A percentile compares a stretch with the other conserved stretches of the same genome.
Conservation (phyloP, 2,329 filamentous ascomycete species). For the Lecanicillium sp. region DNA sequence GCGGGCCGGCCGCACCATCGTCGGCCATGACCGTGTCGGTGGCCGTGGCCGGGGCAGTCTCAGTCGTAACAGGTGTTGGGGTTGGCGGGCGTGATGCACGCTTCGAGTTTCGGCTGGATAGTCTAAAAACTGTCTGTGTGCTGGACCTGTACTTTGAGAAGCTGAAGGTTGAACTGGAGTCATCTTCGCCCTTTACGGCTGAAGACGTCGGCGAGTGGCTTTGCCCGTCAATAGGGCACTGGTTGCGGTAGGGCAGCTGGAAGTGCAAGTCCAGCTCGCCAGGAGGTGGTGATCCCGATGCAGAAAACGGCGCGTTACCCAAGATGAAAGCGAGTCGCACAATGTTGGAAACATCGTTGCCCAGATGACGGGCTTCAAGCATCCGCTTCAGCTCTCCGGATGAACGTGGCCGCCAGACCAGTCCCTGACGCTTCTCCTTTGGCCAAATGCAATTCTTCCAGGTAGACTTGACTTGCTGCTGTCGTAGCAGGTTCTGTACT, state of each 20-base stretch:
- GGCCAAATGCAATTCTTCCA: constrained; percentile 40
- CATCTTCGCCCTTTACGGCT: constrained; percentile 19
- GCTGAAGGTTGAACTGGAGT: constrained; percentile 18
- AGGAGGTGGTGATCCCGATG: constrained; percentile 26
- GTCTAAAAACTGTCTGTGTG: constrained; percentile 21
- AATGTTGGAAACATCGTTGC: constrained; percentile 31
- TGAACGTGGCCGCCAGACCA: constrained; percentile 32
- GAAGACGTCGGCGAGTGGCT: constrained; percentile 16
- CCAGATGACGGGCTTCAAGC: constrained; percentile 35
- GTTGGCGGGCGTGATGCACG: constrained; percentile 27
- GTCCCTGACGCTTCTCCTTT: constrained; percentile 32
- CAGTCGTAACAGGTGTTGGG: constrained; percentile 17
- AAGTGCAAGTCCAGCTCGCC: constrained; percentile 31
- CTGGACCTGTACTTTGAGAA: constrained; percentile 20
- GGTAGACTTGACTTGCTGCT: constrained; percentile 32
- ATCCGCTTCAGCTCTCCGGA: constrained; percentile 36
- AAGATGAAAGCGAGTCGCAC: constrained; percentile 36
- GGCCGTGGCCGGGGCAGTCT: constrained; percentile 8
- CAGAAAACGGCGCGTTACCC: constrained; percentile 31
- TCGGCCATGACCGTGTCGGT: constrained; percentile 25
- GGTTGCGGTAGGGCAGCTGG: constrained; percentile 26
- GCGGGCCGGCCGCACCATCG: constrained; percentile 25
- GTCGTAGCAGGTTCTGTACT: constrained; percentile 36
- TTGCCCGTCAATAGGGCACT: constrained; percentile 26
- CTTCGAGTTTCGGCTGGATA: constrained; percentile 26